A percentile compares a stretch with the other conserved stretches of the same genome.
Conservation (phyloP, 345 rosid genomes). For the Brassica juncea region DNA sequence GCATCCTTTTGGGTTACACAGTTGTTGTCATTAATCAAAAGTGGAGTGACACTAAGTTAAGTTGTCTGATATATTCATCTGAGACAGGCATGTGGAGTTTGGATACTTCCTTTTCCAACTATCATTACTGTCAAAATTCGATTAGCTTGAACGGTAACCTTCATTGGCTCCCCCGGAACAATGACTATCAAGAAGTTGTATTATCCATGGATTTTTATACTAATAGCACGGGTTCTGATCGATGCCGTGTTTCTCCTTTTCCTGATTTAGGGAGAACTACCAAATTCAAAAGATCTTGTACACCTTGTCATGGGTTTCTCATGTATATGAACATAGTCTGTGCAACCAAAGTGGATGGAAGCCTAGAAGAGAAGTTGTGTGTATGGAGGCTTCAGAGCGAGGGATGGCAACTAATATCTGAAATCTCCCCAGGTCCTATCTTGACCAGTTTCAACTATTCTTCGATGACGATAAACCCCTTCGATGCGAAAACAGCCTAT, state of each 20-base stretch:
- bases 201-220: slow-evolving; percentile 5
- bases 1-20: not conserved
- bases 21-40: not conserved
- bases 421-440: not conserved
- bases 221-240: not conserved
- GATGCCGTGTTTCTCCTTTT: not conserved
- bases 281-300: not conserved
- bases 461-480: not conserved
- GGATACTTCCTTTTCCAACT: not conserved
- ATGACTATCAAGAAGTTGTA: not conserved
- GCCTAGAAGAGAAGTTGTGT: not conserved
- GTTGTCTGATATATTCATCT: not conserved
- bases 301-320: not conserved
- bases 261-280: not conserved
- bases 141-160: slow-evolving; percentile 17
- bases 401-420: not conserved
- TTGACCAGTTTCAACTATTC: not conserved
- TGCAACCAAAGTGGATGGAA: not conserved
- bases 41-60: not conserved
- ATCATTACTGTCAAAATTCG: not conserved
- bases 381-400: not conserved
- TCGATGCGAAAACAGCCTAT: not conserved
- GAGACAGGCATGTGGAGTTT: slow-evolving; percentile 22
- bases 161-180: not conserved
- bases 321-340: not conserved